Percentiles rank a stretch among this genome's conserved stretches.
phyloP scores from a whole-genome alignment of 2,329 filamentous ascomycete species.

The Zasmidium citrigriseum region DNA sequence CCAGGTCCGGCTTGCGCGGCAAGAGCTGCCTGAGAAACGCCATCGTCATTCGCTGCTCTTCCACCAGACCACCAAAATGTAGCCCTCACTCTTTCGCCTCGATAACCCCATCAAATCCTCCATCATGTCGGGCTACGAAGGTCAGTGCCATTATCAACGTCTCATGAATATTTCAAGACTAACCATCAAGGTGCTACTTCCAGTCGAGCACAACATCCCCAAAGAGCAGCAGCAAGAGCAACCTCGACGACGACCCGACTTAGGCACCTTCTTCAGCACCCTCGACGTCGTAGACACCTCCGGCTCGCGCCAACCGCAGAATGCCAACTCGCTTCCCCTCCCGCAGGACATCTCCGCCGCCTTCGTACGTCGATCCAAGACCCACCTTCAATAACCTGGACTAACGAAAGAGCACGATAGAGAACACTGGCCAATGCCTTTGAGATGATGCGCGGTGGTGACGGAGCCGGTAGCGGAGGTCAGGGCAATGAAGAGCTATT shows the following conservation, averaged over 20 bases:
- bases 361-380: conserved; percentile 34
- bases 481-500: conserved; percentile 45
- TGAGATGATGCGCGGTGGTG: conserved; percentile 54
- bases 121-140: conserved; percentile 22
- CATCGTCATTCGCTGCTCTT: background rate
- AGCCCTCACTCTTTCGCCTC: background rate
- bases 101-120: background rate
- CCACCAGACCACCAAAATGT: conserved; percentile 4
- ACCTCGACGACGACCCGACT: conserved; percentile 59
- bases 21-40: background rate
- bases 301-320: conserved; percentile 49
- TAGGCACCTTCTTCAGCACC: conserved; percentile 65
- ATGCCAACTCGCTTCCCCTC: conserved; percentile 60
- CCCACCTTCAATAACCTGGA: background rate
- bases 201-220: conserved; percentile 53
- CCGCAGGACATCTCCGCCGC: conserved; percentile 62
- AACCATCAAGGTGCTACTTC: conserved; percentile 6
- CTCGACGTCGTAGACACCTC: conserved; percentile 60
- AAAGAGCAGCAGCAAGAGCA: conserved; percentile 34
- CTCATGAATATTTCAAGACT: background rate
- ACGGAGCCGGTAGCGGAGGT: conserved; percentile 21
- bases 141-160: background rate
- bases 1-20: background rate
- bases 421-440: conserved; percentile 62
- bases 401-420: background rate